Evolutionary conservation across 176 grass and related monocot species (phyloP), one percentile per base, ranked within the genome.

Genomic region (Musa schizocarpa): DNA sequence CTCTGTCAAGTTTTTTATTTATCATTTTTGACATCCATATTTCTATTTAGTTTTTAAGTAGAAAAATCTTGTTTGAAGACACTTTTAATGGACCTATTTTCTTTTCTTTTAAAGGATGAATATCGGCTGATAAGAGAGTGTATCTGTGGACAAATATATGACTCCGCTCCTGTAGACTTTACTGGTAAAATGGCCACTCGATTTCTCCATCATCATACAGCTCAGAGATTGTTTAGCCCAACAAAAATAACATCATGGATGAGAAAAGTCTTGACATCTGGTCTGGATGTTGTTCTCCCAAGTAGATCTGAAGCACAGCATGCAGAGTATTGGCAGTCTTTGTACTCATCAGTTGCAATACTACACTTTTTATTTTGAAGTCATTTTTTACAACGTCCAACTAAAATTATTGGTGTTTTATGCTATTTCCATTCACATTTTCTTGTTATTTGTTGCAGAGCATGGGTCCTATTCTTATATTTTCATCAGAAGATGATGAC

Each of bases 291-390:
- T 87, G 86, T 99, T 67, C 92, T 99, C 51, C 82, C 85, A 76
- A 89, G 83, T 85, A 99, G 88, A 90, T 82, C 94, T 92, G 90
- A 99, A 81, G 88, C 86, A 76, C 90, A 99, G 68, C 87, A 88
- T 73, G 79, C 86, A 64, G 95, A 94, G 73, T 94, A 99, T 69
- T 99, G 95, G 95, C 91, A 94, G 53, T 86, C 78, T n/a, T 79
- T 94, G 17, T 94, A 87, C 74, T 99, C 90, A 78, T 89, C 95
- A 78, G 84, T 81, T 76, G 95, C 92, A 92, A 89, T 80, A 51
- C 17, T 12, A 3, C 68, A 70, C 82, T 77, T 10, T 64, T 48
- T 74, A 13, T 29, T 64, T 21, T 58, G 27, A 67, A 14, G 22
- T 54, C 74, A 1, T 51, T 50, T 21, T 82, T 59, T 62, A 1